Evolutionary conservation across 495 filamentous ascomycete species (phyloP).

Genomic region (Penicillium odoratum): DNA sequence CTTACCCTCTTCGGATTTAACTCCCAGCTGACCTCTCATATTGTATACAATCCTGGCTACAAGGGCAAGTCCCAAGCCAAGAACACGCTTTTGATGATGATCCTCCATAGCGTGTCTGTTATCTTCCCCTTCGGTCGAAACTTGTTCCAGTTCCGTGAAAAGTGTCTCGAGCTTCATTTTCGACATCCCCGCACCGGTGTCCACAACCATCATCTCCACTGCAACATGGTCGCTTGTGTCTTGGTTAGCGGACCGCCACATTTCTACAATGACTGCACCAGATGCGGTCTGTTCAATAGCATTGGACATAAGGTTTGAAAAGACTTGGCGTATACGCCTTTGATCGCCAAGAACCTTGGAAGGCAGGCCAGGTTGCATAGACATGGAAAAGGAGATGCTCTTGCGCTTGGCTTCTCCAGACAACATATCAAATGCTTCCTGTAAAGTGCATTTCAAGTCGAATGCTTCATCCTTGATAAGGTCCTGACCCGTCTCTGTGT

Average conservation of each 20-base stretch:
- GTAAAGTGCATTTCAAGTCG: conserved; percentile 68
- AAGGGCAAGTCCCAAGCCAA: conserved; percentile 84
- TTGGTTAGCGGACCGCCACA: conserved; percentile 51
- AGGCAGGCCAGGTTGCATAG: conserved; percentile 70
- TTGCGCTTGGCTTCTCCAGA: conserved; percentile 75
- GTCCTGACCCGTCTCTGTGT: conserved; percentile 78
- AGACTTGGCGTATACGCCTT: conserved; percentile 72
- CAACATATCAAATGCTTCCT: conserved; percentile 75
- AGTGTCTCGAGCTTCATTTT: conserved; percentile 69
- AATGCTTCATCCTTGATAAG: conserved; percentile 83
- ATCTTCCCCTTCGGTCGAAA: conserved; percentile 51
- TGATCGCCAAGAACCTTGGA: conserved; percentile 73
- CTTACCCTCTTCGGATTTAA: conserved; percentile 84
- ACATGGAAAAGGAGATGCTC: conserved; percentile 64
- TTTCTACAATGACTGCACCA: conserved; percentile 72
- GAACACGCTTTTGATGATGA: conserved; percentile 42
- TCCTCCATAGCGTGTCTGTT: neutral
- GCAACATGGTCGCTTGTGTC: conserved; percentile 45
- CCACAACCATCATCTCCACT: conserved; percentile 73
- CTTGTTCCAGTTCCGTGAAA: conserved; percentile 87
- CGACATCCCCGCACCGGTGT: conserved; percentile 81
- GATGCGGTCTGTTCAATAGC: conserved; percentile 75
- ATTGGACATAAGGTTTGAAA: conserved; percentile 83
- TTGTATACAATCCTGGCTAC: conserved; percentile 84
- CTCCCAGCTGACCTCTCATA: conserved; percentile 84